Base-by-base conservation (phyloP, 75 land plant species). In the Cupressus sempervirens region DNA sequence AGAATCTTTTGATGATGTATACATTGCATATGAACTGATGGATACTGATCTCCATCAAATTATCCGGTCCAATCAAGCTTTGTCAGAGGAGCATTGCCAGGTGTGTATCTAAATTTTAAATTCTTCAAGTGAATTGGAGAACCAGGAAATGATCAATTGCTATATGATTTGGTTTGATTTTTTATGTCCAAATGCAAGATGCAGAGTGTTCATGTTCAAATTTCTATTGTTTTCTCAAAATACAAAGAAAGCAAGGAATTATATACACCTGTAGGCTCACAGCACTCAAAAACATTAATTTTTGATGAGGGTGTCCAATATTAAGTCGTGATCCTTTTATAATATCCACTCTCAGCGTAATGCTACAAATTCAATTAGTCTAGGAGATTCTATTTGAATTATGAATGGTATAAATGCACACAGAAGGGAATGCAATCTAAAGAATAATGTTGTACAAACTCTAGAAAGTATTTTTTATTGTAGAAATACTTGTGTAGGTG, bases 51-150 rank as follows among this genome's bases (percentile, higher is more conserved):
- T 91, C 45, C 93, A 91, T 76, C 93, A 92, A 80, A 88, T 92
- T 38, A 92, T 92, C 29, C 93, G 93, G 20, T 92, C 93, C 62
- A 91, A 89, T 72, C 93, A 92, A 86, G 87, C 85, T 41, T 86
- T 92, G 41, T 89, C 93, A 14, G 93, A 92, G 86, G 93, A 92
- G 76, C 93, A 92, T 80, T 92, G 93, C 41, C 93, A 92, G 93
- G 93, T 92, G 80, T 40, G 70, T 89, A 40, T 86, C 32, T 65
- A 29, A 23, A 29, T 56, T 83, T 20, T 65, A 29, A 56, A 29
- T 56, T 83, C 5, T 83, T 76, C 79, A 62, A 83, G 34, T 23
- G 5, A 70, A 26, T n/a, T 79, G 45, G 14, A 20, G 41, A 83
- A 83, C 80, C 38, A 38, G 40, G 36, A 32, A 67, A 68, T 83